Evolutionary conservation across 331 rosid species (phyloP).

Genomic region (Erythrophleum ivorense): DNA sequence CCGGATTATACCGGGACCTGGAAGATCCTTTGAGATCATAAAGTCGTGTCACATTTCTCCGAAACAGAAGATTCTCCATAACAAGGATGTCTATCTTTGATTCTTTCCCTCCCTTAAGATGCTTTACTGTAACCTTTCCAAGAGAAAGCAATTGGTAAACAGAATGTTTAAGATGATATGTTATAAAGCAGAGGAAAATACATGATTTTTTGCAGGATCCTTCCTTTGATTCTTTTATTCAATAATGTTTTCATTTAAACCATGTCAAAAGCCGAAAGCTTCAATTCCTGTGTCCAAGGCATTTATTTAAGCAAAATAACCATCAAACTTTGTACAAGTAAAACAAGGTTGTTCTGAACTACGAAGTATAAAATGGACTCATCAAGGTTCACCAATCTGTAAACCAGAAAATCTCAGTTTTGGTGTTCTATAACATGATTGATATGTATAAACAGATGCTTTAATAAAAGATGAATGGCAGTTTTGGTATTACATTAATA

Average conservation of each 20-base stretch:
- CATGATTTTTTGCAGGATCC: conserved; percentile 25
- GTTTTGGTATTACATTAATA: conserved; percentile 3
- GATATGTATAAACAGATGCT: neutral
- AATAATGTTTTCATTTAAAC: too few relatives aligned
- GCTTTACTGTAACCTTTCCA: conserved; percentile 66
- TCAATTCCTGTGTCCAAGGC: neutral
- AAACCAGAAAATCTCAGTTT: neutral
- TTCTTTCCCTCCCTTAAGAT: conserved; percentile 74
- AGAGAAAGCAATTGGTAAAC: conserved; percentile 35
- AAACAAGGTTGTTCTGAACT: neutral
- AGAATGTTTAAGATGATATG: conserved; percentile 16
- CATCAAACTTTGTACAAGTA: neutral
- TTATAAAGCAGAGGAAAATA: conserved; percentile 23
- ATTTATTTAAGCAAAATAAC: neutral
- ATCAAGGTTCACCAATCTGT: neutral
- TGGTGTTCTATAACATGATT: neutral
- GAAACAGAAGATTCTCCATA: conserved; percentile 83
- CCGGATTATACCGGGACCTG: conserved; percentile 75
- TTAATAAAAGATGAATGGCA: conserved; percentile 1
- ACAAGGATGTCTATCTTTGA: conserved; percentile 72
- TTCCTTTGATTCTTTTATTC: conserved; percentile 10
- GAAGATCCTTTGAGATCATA: conserved; percentile 90
- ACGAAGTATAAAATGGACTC: neutral
- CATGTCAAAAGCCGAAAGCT: neutral
- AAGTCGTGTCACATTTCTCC: conserved; percentile 62